Base-by-base conservation (phyloP, 2,329 filamentous ascomycete genomes). In the Pseudonectria foliicola region DNA sequence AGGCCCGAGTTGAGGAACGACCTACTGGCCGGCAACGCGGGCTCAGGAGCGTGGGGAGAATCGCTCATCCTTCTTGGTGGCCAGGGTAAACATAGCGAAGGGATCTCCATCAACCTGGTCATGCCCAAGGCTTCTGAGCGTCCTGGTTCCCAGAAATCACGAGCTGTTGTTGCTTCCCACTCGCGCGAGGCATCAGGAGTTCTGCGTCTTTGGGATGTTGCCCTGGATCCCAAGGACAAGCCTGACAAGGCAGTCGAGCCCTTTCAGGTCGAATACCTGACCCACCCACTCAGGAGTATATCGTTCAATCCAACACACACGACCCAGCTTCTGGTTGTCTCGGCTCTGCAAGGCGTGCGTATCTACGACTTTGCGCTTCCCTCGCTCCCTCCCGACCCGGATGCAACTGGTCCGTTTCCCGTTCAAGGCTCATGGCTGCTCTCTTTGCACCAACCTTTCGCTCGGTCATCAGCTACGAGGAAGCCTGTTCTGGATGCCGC, bases 41-140 rank as follows among this genome's bases (percentile, higher is more conserved):
- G 77, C 13, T 74, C 69, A 23, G 76, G 77, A 26, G 68, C 67
- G n/a, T 82, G 77, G 75, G 76, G 76, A 6, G 77, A 82, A 56
- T 70, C 67, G 0, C 56, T 82, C 15, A 63, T 70, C 2, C 52
- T 70, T 10, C 64, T 82, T 6, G 58, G 59, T 13, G 75, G 77
- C 2, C 74, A 77, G 49, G 59, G 62, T 29, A 71, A 64, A 40
- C 59, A 64, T 18, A 72, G 71, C 23, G 66, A 75, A 39, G 73
- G 73, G 5, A 51, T 81, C 10, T 71, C 77, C 2, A 68, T 82
- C 38, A 70, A 68, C 2, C 44, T 77, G 14, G 54, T 71, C 24
- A 66, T 62, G 44, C 60, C 65, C 2, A 64, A 63, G 34, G 44
- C 57, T 7, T 52, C 60, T 7, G 66, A 70, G 27, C 60, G 59